Evolutionary conservation across 768 basidiomycete species (phyloP), one percentile per base, ranked within the genome.

Genomic region (Termitomyces sp.): DNA sequence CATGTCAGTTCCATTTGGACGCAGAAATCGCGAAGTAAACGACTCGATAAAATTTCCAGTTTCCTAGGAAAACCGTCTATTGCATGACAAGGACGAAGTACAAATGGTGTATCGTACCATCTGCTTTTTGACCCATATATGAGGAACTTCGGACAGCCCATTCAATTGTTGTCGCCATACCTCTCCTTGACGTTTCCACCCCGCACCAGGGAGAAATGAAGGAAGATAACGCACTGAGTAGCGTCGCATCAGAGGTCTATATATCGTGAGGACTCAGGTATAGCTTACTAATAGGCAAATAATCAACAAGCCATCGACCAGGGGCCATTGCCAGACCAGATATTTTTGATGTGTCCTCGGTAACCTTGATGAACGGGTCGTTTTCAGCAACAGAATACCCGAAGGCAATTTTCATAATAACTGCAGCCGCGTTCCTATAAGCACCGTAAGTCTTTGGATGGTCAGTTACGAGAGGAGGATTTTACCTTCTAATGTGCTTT

Each of bases 181-280:
- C 14, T 70, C 65, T 30, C 77, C 81, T 64, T 78, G 72, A 5
- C 75, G 73, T 58, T 78, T 79, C 71, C 80, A 84, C 0, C 61
- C 67, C 6, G 76, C 74, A 13, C 79, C 79, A 7, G 83, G 83
- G 32, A 84, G 63, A 65, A 70, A 82, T 3, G 72, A 67, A 3
- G 83, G 83, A n/a, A 83, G 57, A 51, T 78, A 75, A 30, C 79
- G 79, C 22, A 83, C 76, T 79, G 33, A 2, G 24, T 45, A 5
- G 36, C 36, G 32, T 49, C 18, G 8, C 14, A 46, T 50, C 10
- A 57, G 38, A 40, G 26, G 10, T 48, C 26, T 26, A 26, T 26
- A 10, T 14, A 41, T 32, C 30, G 20, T 14, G 14, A 50, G 40
- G 33, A 18, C 18, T 13, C 18, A 11, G 5, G 4, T 46, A 45